phyloP scores from a whole-genome alignment of 805 yeast genomes.

The Kuraishia hungarica region DNA sequence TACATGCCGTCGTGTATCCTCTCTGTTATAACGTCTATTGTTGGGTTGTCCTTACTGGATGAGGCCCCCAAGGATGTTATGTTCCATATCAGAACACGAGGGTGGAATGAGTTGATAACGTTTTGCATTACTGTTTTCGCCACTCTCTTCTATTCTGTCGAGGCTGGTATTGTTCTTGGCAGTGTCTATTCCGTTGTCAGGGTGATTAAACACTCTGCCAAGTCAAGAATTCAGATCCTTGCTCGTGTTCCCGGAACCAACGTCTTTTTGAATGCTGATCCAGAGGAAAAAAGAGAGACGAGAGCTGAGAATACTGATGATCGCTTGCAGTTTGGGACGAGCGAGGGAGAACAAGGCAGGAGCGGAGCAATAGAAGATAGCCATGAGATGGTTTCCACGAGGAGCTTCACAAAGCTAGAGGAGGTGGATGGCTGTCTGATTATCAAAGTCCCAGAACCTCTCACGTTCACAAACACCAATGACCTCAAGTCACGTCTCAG shows the following conservation, averaged over 20 bases:
- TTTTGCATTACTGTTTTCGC: conserved; percentile 55
- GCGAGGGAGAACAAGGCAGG: not conserved
- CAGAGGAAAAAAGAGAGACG: conserved; percentile 15
- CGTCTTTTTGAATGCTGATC: conserved; percentile 67
- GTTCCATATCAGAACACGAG: conserved; percentile 67
- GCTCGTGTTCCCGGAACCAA: conserved; percentile 58
- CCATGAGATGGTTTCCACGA: not conserved
- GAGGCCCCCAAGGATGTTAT: conserved; percentile 75
- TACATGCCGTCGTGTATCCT: conserved; percentile 74
- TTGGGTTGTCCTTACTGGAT: conserved; percentile 69
- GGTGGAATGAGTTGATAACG: conserved; percentile 69
- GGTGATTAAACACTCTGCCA: conserved; percentile 72
- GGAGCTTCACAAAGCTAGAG: conserved; percentile 21
- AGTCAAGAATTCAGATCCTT: conserved; percentile 77
- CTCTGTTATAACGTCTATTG: conserved; percentile 70
- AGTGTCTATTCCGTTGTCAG: conserved; percentile 70
- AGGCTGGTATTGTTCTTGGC: conserved; percentile 87
- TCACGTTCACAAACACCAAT: conserved; percentile 79
- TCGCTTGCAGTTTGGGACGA: not conserved
- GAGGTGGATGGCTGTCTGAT: conserved; percentile 66
- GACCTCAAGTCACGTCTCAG: conserved; percentile 60
- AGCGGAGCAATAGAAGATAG: conserved; percentile 6
- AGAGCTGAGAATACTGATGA: not conserved
- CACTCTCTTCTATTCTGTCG: conserved; percentile 70
- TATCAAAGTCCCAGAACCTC: conserved; percentile 79